Evolutionary conservation across 371 early-diverging fungal genomes (phyloP).

Genomic region (Actinomortierella wolfii): DNA sequence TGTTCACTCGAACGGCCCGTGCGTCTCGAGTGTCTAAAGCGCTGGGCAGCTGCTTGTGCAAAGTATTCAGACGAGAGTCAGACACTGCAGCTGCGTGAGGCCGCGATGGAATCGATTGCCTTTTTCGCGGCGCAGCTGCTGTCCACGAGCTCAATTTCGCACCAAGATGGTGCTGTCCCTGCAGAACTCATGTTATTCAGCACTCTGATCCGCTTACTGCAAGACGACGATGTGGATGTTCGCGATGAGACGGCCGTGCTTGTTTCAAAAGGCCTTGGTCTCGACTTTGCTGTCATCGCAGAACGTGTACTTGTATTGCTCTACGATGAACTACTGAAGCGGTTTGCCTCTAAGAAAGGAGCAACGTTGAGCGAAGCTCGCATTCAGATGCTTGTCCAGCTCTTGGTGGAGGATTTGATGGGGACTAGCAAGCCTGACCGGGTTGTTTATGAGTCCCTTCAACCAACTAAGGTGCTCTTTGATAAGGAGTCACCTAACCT

Average conservation of each 20-base stretch:
- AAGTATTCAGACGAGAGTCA: conserved; percentile 56
- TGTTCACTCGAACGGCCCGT: conserved; percentile 13
- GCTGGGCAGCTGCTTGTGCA: conserved; percentile 53
- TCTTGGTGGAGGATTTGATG: conserved; percentile 12
- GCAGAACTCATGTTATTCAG: conserved; percentile 35
- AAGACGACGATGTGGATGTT: conserved; percentile 80
- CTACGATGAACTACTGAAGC: conserved; percentile 19
- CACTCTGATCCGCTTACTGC: conserved; percentile 45
- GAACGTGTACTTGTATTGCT: conserved; percentile 34
- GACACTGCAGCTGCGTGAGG: conserved; percentile 64
- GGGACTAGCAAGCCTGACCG: conserved; percentile 22
- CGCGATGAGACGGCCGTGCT: conserved; percentile 61
- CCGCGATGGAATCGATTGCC: conserved; percentile 54
- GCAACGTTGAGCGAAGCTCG: conserved; percentile 29
- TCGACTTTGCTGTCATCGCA: conserved; percentile 36
- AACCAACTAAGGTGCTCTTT: conserved; percentile 50
- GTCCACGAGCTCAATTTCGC: conserved; percentile 26
- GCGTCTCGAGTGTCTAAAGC: conserved; percentile 47
- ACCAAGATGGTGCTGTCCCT: conserved; percentile 27
- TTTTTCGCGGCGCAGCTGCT: conserved; percentile 52
- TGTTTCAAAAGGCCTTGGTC: conserved; percentile 57
- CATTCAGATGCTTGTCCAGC: conserved; percentile 25
- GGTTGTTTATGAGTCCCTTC: conserved; percentile 40
- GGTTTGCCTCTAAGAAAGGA: conserved; percentile 17
- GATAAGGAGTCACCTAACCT: conserved; percentile 56